These are phyloP conservation scores for Cercospora sesami DNA, from an alignment of 2,329 filamentous ascomycete genomes.

Conservation along the genomic window DNA sequence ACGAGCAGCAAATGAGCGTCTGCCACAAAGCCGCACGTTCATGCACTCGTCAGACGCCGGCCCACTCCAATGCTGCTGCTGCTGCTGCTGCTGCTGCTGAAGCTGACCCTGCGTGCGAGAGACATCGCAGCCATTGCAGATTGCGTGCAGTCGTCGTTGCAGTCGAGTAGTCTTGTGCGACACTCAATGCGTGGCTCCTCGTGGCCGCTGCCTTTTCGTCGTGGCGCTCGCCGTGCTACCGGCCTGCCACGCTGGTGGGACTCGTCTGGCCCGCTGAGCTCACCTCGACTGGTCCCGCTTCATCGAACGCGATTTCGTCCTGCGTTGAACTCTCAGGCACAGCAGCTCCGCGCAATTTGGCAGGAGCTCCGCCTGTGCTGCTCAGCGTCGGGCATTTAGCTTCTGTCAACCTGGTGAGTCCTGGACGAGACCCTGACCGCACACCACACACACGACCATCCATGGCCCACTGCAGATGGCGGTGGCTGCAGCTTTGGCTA, in stretches of 20 bases:
- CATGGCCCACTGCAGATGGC: neutral
- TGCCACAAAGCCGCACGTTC: constrained; percentile 32
- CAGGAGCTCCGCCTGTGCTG: neutral
- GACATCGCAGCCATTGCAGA: neutral
- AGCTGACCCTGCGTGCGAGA: neutral
- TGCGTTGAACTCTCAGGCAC: neutral
- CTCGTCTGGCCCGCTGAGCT: neutral
- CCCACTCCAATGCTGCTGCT: neutral
- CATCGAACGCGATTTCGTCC: neutral
- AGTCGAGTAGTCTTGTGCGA: neutral
- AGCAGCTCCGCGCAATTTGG: neutral
- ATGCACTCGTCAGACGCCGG: constrained; percentile 18
- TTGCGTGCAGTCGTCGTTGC: no score
- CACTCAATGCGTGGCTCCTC: constrained; percentile 1
- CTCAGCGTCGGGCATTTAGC: neutral
- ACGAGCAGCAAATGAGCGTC: constrained; percentile 29
- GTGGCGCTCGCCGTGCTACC: neutral
- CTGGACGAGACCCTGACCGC: neutral
- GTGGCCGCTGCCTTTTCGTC: constrained; percentile 2
- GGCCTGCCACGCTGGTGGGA: neutral
- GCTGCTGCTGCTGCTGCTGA: neutral
- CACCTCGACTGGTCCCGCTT: neutral
- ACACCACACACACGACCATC: neutral
- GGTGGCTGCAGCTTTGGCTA: neutral
- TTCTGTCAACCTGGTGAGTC: neutral